These are phyloP conservation scores for Colletotrichum lini DNA, from an alignment of 2,329 filamentous ascomycete species.

Conservation along the genomic window DNA sequence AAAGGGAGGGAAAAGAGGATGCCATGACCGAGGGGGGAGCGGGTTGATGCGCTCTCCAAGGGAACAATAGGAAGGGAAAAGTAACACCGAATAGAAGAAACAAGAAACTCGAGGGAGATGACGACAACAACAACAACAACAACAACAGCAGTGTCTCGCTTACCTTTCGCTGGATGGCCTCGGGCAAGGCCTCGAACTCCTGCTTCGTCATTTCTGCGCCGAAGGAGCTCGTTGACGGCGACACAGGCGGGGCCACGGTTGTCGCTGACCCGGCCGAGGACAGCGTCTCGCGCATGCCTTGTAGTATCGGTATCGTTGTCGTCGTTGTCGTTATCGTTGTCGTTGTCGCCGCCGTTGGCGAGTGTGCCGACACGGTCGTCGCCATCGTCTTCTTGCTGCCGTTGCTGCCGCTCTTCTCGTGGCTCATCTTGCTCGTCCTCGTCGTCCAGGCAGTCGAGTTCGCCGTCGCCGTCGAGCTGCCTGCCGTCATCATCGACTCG, in stretches of 20 bases:
- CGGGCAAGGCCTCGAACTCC: slow-evolving; percentile 67
- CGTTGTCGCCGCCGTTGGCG: background rate
- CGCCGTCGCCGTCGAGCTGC: background rate
- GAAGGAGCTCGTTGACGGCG: slow-evolving; percentile 43
- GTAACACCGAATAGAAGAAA: background rate
- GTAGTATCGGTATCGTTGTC: slow-evolving; percentile 1
- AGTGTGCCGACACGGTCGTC: slow-evolving; percentile 10
- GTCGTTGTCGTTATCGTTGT: background rate
- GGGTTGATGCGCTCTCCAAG: background rate
- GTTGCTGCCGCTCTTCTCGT: slow-evolving; percentile 37
- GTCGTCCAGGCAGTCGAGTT: slow-evolving; percentile 13
- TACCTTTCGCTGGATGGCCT: slow-evolving; percentile 71
- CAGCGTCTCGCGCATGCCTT: slow-evolving; percentile 17
- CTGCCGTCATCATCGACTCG: slow-evolving; percentile 10
- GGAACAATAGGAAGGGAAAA: background rate
- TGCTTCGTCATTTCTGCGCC: slow-evolving; percentile 52
- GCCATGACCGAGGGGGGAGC: no score
- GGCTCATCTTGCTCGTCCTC: slow-evolving; percentile 7
- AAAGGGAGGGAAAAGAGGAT: slow-evolving; percentile 10
- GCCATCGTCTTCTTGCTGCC: slow-evolving; percentile 29
- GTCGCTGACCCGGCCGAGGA: slow-evolving; percentile 18
- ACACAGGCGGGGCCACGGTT: slow-evolving; percentile 24
- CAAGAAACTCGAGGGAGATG: background rate
- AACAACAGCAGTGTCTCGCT: slow-evolving; percentile 49
- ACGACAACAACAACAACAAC: slow-evolving; percentile 26